Evolutionary conservation across 2,329 filamentous ascomycete species (phyloP).

Genomic region (Tetracladium maxilliforme): DNA sequence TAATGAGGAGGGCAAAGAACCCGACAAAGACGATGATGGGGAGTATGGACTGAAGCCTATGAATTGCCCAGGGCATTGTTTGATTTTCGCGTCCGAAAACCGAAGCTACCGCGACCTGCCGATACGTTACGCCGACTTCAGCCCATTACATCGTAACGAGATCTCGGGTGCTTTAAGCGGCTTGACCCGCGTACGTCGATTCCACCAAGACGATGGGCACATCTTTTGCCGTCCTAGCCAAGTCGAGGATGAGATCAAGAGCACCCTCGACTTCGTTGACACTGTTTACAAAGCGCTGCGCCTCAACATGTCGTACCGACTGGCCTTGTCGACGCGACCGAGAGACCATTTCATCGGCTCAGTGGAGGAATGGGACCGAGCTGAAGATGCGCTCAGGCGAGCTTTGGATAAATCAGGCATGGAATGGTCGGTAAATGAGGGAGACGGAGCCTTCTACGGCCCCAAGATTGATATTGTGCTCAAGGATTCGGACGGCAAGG

Average conservation of each 20-base stretch:
- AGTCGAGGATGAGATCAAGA: constrained; percentile 58
- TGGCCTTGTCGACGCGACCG: constrained; percentile 69
- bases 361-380: constrained; percentile 51
- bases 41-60: constrained; percentile 82
- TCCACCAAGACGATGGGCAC: constrained; percentile 84
- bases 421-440: constrained; percentile 61
- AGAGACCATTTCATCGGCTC: constrained; percentile 65
- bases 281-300: constrained; percentile 57
- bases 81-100: constrained; percentile 62
- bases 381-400: constrained; percentile 49
- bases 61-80: constrained; percentile 83
- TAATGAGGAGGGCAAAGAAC: constrained; percentile 9
- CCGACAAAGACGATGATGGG: constrained; percentile 33
- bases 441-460: constrained; percentile 81
- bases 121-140: constrained; percentile 76
- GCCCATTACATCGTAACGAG: constrained; percentile 76
- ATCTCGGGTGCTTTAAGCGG: constrained; percentile 69
- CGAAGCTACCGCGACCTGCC: constrained; percentile 71
- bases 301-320: constrained; percentile 57
- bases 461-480: constrained; percentile 85
- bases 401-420: constrained; percentile 49
- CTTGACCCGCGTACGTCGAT: constrained; percentile 69
- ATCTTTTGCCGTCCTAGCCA: constrained; percentile 75
- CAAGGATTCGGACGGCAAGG: constrained; percentile 66
- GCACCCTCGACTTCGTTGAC: constrained; percentile 60